A percentile compares a stretch with the other conserved stretches of the same genome.
These are phyloP conservation scores for Rhodotorula taiwanensis DNA, from an alignment of 768 basidiomycete species.

Conservation along the genomic window DNA sequence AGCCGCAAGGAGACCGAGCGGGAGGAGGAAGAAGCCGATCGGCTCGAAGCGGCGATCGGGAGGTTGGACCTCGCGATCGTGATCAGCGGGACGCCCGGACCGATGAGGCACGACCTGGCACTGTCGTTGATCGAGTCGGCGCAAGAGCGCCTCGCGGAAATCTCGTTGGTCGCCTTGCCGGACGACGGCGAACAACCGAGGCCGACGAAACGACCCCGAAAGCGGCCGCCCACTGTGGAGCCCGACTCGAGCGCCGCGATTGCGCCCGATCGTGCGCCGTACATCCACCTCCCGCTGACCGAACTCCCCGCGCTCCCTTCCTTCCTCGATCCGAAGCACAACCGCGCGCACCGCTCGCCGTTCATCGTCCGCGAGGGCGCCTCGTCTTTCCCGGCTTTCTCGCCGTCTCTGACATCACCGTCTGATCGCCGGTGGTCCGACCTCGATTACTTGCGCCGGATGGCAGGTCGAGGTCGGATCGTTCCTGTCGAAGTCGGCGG, in stretches of 20 bases:
- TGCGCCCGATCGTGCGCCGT: constrained; percentile 16
- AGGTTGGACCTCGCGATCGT: constrained; percentile 74
- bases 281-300: constrained; percentile 40
- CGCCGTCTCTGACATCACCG: constrained; percentile 75
- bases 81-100: constrained; percentile 68
- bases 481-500: constrained; percentile 85
- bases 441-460: constrained; percentile 58
- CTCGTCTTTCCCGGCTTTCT: constrained; percentile 63
- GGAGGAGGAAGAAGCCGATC: no score
- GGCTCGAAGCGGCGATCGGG: constrained; percentile 49
- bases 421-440: constrained; percentile 57
- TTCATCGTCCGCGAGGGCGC: no score
- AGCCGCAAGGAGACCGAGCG: background rate
- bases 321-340: constrained; percentile 49
- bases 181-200: background rate
- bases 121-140: constrained; percentile 57
- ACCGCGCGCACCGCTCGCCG: no score
- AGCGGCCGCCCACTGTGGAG: constrained; percentile 2
- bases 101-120: constrained; percentile 57
- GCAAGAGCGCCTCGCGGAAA: constrained; percentile 49
- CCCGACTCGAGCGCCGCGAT: constrained; percentile 13
- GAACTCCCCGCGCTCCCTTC: constrained; percentile 48
- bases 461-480: constrained; percentile 70
- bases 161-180: background rate
- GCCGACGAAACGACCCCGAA: constrained; percentile 1